These are phyloP conservation scores for Verruconis gallopava DNA, from an alignment of 2,329 filamentous ascomycete genomes.

Conservation along the genomic window DNA sequence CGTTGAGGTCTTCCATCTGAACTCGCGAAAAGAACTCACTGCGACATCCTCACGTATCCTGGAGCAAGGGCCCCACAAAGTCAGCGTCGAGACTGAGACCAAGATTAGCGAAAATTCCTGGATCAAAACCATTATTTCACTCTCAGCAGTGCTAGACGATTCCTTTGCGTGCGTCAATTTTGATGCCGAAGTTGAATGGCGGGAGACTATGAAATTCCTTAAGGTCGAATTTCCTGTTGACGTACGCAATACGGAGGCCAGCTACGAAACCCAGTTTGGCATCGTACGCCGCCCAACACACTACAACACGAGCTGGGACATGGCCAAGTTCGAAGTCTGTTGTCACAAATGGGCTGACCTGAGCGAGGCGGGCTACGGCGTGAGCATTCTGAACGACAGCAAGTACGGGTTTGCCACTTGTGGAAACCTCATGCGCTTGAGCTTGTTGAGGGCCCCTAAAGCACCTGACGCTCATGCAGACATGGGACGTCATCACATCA, in stretches of 20 bases:
- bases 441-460: conserved; percentile 75
- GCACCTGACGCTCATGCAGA: conserved; percentile 88
- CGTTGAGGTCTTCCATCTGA: conserved; percentile 89
- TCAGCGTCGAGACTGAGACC: conserved; percentile 71
- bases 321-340: conserved; percentile 96
- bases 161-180: conserved; percentile 55
- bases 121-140: conserved; percentile 72
- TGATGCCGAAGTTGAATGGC: conserved; percentile 85
- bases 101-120: conserved; percentile 79
- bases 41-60: conserved; percentile 56
- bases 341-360: conserved; percentile 90
- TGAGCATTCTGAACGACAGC: conserved; percentile 86
- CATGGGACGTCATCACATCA: conserved; percentile 79
- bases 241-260: conserved; percentile 79
- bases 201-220: conserved; percentile 91
- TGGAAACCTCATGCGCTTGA: conserved; percentile 81
- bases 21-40: conserved; percentile 66
- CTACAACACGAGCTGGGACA: conserved; percentile 96
- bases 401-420: conserved; percentile 92
- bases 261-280: conserved; percentile 90
- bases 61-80: conserved; percentile 59
- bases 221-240: conserved; percentile 98
- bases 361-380: conserved; percentile 76
- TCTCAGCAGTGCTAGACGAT: conserved; percentile 53
- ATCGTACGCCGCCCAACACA: conserved; percentile 83